These are phyloP conservation scores for Trichoderma reesei DNA, from an alignment of 495 filamentous ascomycete genomes.

Conservation along the genomic window DNA sequence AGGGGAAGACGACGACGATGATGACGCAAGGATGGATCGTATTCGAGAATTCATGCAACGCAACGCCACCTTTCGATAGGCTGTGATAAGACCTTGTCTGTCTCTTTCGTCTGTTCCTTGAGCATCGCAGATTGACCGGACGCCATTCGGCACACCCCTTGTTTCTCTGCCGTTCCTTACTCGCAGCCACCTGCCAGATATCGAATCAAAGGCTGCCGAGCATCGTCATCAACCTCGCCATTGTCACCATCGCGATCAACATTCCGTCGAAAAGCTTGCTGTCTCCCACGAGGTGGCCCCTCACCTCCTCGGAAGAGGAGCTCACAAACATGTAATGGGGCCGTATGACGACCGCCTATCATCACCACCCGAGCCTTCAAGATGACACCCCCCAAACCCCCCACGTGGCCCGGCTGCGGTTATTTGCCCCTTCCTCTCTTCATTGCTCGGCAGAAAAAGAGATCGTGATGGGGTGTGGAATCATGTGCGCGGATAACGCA, in stretches of 20 bases:
- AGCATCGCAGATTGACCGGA: not conserved
- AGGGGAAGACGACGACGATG: slow-evolving; percentile 7
- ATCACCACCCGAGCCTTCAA: not conserved
- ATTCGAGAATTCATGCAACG: slow-evolving; percentile 6
- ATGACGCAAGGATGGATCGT: slow-evolving; percentile 8
- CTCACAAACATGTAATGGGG: not conserved
- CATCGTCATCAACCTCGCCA: not conserved
- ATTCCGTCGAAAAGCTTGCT: too few relatives aligned
- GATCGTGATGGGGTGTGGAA: too few relatives aligned
- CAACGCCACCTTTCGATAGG: not conserved
- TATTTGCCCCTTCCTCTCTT: too few relatives aligned
- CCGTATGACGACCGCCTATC: not conserved
- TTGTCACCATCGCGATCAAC: not conserved
- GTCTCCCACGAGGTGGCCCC: too few relatives aligned
- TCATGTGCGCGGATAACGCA: too few relatives aligned
- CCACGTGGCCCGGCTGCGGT: not conserved
- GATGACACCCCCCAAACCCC: too few relatives aligned
- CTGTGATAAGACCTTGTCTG: not conserved
- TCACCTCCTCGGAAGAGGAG: not conserved
- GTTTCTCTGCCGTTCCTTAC: too few relatives aligned
- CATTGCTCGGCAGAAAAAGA: too few relatives aligned
- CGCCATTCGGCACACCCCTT: too few relatives aligned
- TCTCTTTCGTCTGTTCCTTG: not conserved
- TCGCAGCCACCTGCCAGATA: too few relatives aligned
- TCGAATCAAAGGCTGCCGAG: too few relatives aligned